A percentile compares a stretch with the other conserved stretches of the same genome.
These are phyloP conservation scores for Globisporangium lucens DNA, from an alignment of 352 stramenopile genomes.

Conservation along the genomic window DNA sequence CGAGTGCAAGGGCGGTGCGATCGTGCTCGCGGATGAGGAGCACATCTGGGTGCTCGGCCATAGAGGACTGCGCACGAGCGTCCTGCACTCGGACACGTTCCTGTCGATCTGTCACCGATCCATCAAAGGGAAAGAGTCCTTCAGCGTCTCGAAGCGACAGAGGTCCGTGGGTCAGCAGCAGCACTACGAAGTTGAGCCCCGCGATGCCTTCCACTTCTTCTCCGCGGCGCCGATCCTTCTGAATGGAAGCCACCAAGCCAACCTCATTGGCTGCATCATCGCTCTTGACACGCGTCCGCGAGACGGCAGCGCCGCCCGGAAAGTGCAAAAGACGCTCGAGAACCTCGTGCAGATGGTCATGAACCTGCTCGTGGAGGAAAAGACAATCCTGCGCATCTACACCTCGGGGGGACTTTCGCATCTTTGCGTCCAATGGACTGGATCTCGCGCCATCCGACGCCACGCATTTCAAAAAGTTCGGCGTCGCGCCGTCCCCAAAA, in stretches of 20 bases:
- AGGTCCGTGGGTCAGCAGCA: conserved; percentile 10
- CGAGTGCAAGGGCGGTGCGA: conserved; percentile 59
- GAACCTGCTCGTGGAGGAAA: conserved; percentile 52
- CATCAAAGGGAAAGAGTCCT: conserved; percentile 36
- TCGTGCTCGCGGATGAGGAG: conserved; percentile 55
- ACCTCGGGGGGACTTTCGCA: conserved; percentile 61
- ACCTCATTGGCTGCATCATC: conserved; percentile 55
- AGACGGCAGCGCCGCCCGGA: conserved; percentile 28
- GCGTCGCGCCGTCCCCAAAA: conserved; percentile 25
- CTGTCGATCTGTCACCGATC: conserved; percentile 52
- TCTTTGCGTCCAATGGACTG: conserved; percentile 41
- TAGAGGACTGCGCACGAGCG: conserved; percentile 44
- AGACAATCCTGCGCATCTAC: conserved; percentile 60
- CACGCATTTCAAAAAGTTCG: conserved; percentile 33
- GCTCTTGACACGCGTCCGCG: conserved; percentile 50
- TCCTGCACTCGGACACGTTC: conserved; percentile 56
- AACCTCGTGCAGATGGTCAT: conserved; percentile 60
- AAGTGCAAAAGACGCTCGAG: conserved; percentile 58
- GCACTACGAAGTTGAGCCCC: background rate
- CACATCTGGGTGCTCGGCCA: conserved; percentile 70
- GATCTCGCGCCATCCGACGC: conserved; percentile 20
- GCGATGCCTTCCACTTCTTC: conserved; percentile 57
- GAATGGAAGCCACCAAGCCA: background rate
- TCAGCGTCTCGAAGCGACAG: conserved; percentile 44
- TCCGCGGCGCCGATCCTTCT: conserved; percentile 46